Base-by-base conservation (phyloP, 495 filamentous ascomycete genomes). In the Penicillium antarcticum region DNA sequence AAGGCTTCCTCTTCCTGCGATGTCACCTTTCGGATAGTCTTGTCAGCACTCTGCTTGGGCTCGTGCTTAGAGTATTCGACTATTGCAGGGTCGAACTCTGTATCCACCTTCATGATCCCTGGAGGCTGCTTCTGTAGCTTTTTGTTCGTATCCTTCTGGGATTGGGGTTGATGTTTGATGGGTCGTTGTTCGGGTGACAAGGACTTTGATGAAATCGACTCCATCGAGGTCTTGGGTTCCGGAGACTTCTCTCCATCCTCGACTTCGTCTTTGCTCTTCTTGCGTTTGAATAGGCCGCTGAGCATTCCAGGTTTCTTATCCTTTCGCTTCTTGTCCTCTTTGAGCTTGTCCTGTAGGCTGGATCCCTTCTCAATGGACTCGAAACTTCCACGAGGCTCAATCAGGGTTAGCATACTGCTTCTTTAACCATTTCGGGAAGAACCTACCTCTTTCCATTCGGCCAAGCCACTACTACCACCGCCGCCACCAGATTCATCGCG, bases 241-340 rank as follows among this genome's bases (percentile, higher is more conserved):
- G 84, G 85, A 39, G 79, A 73, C 64, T 86, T 88, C 48, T 87
- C 83, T 14, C 56, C 52, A 2, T 76, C 71, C 21, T 89, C 87
- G 9, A 79, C 74, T 44, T 87, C 87, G 38, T 88, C 84, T 42
- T 89, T 87, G 8, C 77, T 74, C 37, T 96, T 89, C 60, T 95
- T 96, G 48, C 90, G 79, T 61, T 95, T 97, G 79, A 99, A 99
- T 58, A 97, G 79, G 35, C 91, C 92, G 59, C 91, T 91, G 42
- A 99, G 84, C 71, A 92, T 95, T 42, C 91, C 88, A 12, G 84
- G 78, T 63, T 94, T 96, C 75, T 96, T 95, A 50, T 96, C 88
- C 61, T 92, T 92, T 39, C 87, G 87, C 63, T 90, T 95, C 68
- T 88, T 90, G 43, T 91, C 87, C 49, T 95, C 88, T 63, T 84